Base-by-base conservation (phyloP, 768 basidiomycete species). In the Russula compacta region DNA sequence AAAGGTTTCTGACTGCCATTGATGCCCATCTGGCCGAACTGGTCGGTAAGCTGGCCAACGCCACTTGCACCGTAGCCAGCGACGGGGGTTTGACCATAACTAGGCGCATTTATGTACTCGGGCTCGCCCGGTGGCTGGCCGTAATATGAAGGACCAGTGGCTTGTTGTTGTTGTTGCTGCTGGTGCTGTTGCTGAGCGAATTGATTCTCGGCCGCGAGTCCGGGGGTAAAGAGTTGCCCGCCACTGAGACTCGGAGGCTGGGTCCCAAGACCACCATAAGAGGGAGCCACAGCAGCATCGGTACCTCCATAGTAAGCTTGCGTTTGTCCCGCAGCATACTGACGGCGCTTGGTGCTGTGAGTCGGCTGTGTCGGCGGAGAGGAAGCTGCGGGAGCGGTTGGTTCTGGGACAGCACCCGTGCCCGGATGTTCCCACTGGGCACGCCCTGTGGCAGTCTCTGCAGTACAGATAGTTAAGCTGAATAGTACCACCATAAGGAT, bases 271-370 rank as follows among this genome's bases (percentile, higher is more conserved):
- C 71, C 67, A 11, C 82, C 78, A 52, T 83, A 78, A 11, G 70
- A 80, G 44, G 77, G 65, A 39, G 70, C 82, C 42, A 72, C 59
- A 39, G 73, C 66, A 3, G 74, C 75, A 32, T 78, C 78, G 12
- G 73, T 71, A 11, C 74, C 70, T 39, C 84, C 82, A 66, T 92
- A 92, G 71, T 94, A 94, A 3, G 82, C 92, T 69, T 93, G 91
- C 1, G 92, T 92, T 73, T 97, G 94, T 11, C 91, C 94, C 4
- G 91, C 85, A 52, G 95, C 95, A 71, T 98, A 98, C 73, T 95
- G 93, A 48, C 95, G 86, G 67, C 92, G 87, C 74, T 91, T 88
- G 56, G 76, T 58, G 65, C 81, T 78, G 33, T 74, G 71, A 6
- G 79, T 72, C 5, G 56, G 17, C 12, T 63, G 61, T n/a, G 66